Base-by-base conservation (phyloP, 1,139 yeast genomes). In the Geotrichum siamense region DNA sequence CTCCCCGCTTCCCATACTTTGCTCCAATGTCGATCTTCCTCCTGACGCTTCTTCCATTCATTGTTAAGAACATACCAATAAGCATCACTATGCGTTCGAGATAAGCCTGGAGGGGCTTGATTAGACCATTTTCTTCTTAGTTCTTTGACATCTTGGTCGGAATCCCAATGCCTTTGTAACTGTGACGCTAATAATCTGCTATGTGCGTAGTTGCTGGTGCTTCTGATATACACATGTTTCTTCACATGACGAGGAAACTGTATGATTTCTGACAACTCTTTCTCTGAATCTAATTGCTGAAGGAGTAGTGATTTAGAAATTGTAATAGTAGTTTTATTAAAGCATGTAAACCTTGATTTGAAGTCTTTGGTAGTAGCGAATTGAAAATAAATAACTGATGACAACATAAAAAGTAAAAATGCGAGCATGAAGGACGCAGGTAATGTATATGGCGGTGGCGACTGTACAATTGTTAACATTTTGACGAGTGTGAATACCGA, bases 41-140 rank as follows among this genome's bases (percentile, higher is more conserved):
- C 34, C 5, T 5, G 10, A 9, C 17, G 34, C 16, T 30, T 30
- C 12, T 17, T 30, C 34, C 34, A 30, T 30, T 30, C 34, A 9
- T 16, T 15, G 5, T 30, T 12, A 4, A 30, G n/a, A 16, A 30
- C 34, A n/a, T 30, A 30, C 34, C 34, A 30, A 16, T 30, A 30
- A n/a, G 34, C 20, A 16, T 10, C 21, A 16, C 21, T 30, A 16
- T 30, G 16, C 12, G 34, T 30, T 30, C 16, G n/a, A 16, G 34
- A 30, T 4, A 30, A n/a, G 6, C 34, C 34, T 13, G 34, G 34
- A 17, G 34, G 34, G 6, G 34, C 34, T 16, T 30, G 34, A 16
- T 30, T 30, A n/a, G 17, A 4, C 34, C 34, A 30, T 17, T 30
- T 30, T 30, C 34, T 15, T 10, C 34, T 10, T 15, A 30, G 21